These are phyloP conservation scores for Cyclanthera cordifolia DNA, from an alignment of 306 rosid genomes.

Conservation along the genomic window DNA sequence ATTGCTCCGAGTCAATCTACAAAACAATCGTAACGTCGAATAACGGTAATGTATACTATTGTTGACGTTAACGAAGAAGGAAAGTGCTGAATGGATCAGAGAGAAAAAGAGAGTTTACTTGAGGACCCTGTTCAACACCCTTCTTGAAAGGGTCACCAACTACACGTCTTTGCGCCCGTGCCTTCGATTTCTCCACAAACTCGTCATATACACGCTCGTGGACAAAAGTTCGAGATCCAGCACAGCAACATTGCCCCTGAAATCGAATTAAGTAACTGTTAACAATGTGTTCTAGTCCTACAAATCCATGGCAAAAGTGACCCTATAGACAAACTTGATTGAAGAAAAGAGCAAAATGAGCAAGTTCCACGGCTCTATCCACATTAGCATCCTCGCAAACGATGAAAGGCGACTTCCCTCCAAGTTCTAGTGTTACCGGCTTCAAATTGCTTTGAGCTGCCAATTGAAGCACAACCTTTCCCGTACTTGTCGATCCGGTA, in stretches of 20 bases:
- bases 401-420: conserved; percentile 94
- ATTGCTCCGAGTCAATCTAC: conserved; percentile 70
- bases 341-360: conserved; percentile 84
- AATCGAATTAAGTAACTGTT: background rate
- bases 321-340: conserved; percentile 52
- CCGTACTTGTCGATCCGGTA: conserved; percentile 78
- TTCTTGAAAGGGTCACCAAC: conserved; percentile 95
- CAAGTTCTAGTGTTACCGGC: conserved; percentile 83
- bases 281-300: background rate
- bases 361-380: conserved; percentile 69
- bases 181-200: conserved; percentile 75
- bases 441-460: conserved; percentile 88
- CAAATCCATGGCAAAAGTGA: background rate
- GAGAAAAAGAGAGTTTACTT: conserved; percentile 29
- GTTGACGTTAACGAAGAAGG: background rate
- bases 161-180: conserved; percentile 58
- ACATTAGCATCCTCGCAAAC: conserved; percentile 75
- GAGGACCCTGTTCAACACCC: conserved; percentile 96
- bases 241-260: conserved; percentile 96
- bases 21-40: background rate
- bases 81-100: background rate
- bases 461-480: conserved; percentile 54
- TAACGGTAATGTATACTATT: background rate
- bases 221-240: conserved; percentile 88
- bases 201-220: conserved; percentile 80